These are phyloP conservation scores for Podospora pseudopauciseta DNA, from an alignment of 495 filamentous ascomycete genomes.

Conservation along the genomic window DNA sequence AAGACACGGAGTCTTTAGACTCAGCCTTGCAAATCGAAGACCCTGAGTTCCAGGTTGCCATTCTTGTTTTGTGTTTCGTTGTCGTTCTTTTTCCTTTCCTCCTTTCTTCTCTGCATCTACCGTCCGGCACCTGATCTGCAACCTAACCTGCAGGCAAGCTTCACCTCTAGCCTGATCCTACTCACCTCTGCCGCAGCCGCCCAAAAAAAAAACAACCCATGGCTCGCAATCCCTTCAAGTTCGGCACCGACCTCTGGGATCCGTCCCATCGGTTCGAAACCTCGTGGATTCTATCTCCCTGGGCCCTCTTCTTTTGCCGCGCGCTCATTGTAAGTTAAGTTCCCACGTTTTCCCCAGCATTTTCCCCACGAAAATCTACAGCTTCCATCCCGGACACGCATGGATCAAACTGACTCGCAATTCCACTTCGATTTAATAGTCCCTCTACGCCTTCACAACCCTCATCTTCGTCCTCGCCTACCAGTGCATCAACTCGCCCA, in stretches of 20 bases:
- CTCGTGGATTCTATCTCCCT: conserved; percentile 71
- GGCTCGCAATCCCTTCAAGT: conserved; percentile 31
- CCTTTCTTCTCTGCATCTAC: background rate
- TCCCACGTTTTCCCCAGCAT: background rate
- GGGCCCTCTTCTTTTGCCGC: conserved; percentile 55
- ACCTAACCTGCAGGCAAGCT: background rate
- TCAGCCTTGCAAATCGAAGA: background rate
- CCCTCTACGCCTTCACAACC: conserved; percentile 67
- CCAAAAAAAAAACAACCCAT: background rate
- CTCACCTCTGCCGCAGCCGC: background rate
- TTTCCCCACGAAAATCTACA: background rate
- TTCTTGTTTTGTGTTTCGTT: background rate
- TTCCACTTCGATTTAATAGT: conserved; percentile 25
- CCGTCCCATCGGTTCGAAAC: conserved; percentile 64
- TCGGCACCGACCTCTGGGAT: conserved; percentile 51
- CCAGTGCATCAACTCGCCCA: conserved; percentile 36
- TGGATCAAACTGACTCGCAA: conserved; percentile 7
- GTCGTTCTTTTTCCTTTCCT: background rate
- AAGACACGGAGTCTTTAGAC: background rate
- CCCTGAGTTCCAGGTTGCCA: background rate
- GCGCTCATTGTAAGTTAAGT: conserved; percentile 49
- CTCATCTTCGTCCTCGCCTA: conserved; percentile 66
- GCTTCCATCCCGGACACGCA: conserved; percentile 1
- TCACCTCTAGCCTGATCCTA: background rate
- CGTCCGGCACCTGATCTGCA: background rate